Evolutionary conservation across 2,329 filamentous ascomycete species (phyloP).

Genomic region (Aspergillus terreus): DNA sequence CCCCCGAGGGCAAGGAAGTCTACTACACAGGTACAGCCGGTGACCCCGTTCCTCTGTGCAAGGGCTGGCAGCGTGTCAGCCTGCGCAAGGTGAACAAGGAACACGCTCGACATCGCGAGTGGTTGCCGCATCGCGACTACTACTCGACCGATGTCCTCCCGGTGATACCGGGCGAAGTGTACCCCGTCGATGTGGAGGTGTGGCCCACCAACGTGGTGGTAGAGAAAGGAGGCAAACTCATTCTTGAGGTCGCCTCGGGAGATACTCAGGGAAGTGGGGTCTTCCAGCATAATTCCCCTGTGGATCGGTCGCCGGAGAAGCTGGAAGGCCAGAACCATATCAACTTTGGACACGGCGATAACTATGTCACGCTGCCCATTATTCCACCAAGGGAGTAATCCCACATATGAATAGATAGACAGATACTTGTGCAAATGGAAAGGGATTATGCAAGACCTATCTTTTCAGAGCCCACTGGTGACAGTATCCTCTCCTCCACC

Average conservation of each 20-base stretch:
- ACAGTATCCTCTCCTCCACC: not conserved
- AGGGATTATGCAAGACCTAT: not conserved
- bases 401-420: not conserved
- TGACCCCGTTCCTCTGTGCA: conserved; percentile 52
- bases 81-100: conserved; percentile 46
- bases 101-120: conserved; percentile 43
- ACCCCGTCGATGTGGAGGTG: conserved; percentile 47
- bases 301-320: conserved; percentile 39
- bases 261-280: conserved; percentile 52
- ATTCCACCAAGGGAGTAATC: conserved; percentile 31
- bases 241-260: conserved; percentile 34
- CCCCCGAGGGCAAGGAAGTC: conserved; percentile 48
- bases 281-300: conserved; percentile 45
- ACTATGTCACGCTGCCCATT: conserved; percentile 49
- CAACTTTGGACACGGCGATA: conserved; percentile 45
- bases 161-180: conserved; percentile 49
- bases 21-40: conserved; percentile 55
- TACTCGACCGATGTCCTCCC: conserved; percentile 46
- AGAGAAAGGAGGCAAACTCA: conserved; percentile 28
- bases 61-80: conserved; percentile 54
- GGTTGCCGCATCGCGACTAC: conserved; percentile 50
- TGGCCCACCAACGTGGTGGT: conserved; percentile 39
- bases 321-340: conserved; percentile 48
- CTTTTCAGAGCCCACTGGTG: too few relatives aligned
- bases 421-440: not conserved